These are phyloP conservation scores for Lecanoromycetidae sp. DNA, from an alignment of 2,329 filamentous ascomycete species.

Conservation along the genomic window DNA sequence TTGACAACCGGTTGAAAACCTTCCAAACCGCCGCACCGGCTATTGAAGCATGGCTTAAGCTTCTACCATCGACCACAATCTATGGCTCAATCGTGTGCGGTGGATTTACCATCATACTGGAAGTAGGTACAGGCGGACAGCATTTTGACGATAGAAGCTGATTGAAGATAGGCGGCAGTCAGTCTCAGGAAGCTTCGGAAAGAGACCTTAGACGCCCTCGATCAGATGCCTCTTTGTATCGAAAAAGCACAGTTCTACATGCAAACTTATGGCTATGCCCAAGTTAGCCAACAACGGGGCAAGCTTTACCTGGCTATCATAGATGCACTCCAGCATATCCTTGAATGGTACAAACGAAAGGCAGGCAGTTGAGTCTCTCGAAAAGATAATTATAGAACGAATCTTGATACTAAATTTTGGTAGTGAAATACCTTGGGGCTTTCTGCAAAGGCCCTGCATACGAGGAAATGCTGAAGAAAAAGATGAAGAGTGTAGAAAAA, in stretches of 20 bases:
- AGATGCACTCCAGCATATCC: conserved; percentile 13
- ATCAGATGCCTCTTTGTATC: conserved; percentile 10
- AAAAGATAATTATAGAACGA: neutral
- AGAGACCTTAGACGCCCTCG: conserved; percentile 10
- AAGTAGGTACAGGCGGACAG: neutral
- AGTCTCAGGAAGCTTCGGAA: conserved; percentile 9
- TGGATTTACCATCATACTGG: conserved; percentile 12
- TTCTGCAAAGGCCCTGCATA: conserved; percentile 12
- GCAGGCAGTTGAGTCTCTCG: conserved; percentile 9
- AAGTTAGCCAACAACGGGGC: conserved; percentile 3
- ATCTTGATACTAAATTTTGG: neutral
- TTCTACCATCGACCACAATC: conserved; percentile 3
- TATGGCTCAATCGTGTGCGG: conserved; percentile 13
- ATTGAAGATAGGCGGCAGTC: conserved; percentile 7
- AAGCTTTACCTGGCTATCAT: conserved; percentile 11
- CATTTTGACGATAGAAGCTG: neutral
- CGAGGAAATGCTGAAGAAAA: conserved; percentile 2
- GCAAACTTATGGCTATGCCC: conserved; percentile 4
- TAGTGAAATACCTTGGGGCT: conserved; percentile 9
- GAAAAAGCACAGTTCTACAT: conserved; percentile 11
- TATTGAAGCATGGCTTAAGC: conserved; percentile 12
- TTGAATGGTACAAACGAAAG: conserved; percentile 11
- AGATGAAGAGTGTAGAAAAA: conserved; percentile 12
- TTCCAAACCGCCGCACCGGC: conserved; percentile 10
- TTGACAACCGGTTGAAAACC: conserved; percentile 1